phyloP scores from a whole-genome alignment of 495 filamentous ascomycete genomes.

The Chaetomium tenue region DNA sequence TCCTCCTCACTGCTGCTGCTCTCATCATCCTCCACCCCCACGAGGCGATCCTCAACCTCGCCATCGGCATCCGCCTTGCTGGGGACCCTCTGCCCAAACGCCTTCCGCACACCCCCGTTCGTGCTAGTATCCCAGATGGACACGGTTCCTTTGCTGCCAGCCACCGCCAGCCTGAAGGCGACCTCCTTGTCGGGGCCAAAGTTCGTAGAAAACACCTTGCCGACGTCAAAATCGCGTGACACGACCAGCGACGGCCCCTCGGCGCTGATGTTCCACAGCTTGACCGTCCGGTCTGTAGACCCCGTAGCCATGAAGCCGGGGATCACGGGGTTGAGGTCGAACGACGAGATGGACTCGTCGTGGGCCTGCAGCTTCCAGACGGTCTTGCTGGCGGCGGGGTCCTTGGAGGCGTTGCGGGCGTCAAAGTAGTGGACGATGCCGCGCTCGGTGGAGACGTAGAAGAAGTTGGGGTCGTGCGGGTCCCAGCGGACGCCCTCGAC shows the following conservation, averaged over 20 bases:
- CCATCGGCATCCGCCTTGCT: conserved; percentile 38
- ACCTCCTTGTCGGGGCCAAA: conserved; percentile 90
- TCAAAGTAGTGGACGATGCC: conserved; percentile 89
- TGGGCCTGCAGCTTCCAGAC: conserved; percentile 95
- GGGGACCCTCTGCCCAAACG: conserved; percentile 73
- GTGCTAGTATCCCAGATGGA: conserved; percentile 97
- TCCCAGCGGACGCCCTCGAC: conserved; percentile 93
- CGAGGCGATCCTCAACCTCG: conserved; percentile 72
- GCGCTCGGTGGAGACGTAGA: conserved; percentile 91
- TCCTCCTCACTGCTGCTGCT: conserved; percentile 55
- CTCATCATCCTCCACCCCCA: conserved; percentile 65
- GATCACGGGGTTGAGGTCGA: conserved; percentile 84
- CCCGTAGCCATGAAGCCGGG: conserved; percentile 92
- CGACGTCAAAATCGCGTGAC: conserved; percentile 84
- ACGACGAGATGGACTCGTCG: conserved; percentile 88
- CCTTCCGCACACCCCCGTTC: conserved; percentile 81
- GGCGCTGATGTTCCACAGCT: conserved; percentile 91
- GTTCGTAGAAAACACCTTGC: conserved; percentile 85
- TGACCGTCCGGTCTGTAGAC: conserved; percentile 88
- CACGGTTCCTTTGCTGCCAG: conserved; percentile 89
- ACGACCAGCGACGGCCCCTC: conserved; percentile 83
- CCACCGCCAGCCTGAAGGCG: conserved; percentile 85
- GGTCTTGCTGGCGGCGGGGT: conserved; percentile 70
- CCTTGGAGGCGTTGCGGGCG: conserved; percentile 63
- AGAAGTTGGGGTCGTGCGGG: conserved; percentile 84